Percentiles rank a stretch among this genome's conserved stretches.
Conservation (phyloP, 306 rosid genomes). For the Astragalus membranaceus region DNA sequence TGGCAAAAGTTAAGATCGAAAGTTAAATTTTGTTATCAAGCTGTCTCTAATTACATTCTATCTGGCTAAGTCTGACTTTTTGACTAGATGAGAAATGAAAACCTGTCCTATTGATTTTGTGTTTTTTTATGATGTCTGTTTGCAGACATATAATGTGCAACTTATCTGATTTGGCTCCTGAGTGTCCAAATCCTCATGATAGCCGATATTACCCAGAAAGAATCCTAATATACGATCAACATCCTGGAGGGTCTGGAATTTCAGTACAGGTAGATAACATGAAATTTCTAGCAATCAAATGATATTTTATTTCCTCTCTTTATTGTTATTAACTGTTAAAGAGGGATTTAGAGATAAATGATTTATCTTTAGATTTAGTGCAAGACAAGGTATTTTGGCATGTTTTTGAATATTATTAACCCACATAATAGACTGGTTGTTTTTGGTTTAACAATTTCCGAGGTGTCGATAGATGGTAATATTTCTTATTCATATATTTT, state of each 20-base stretch:
- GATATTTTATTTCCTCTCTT: not conserved
- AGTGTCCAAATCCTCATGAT: constrained; percentile 79
- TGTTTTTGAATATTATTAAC: constrained; percentile 6
- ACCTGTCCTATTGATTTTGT: constrained; percentile 8
- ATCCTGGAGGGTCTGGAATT: constrained; percentile 81
- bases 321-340: not conserved
- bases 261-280: constrained; percentile 57
- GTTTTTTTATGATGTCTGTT: constrained; percentile 14
- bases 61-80: constrained; percentile 3
- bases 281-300: not conserved
- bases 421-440: not conserved
- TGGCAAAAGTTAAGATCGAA: not conserved
- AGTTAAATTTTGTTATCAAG: not conserved
- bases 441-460: constrained; percentile 2
- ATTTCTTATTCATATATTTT: not conserved
- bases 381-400: not conserved
- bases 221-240: constrained; percentile 77
- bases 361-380: not conserved
- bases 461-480: not conserved
- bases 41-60: not conserved
- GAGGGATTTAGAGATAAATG: not conserved
- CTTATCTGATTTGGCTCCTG: constrained; percentile 81
- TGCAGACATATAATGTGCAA: constrained; percentile 73
- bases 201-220: constrained; percentile 74
- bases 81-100: not conserved